These are phyloP conservation scores for Rhodotorula sp. DNA, from an alignment of 1,284 basidiomycete genomes.

Conservation along the genomic window DNA sequence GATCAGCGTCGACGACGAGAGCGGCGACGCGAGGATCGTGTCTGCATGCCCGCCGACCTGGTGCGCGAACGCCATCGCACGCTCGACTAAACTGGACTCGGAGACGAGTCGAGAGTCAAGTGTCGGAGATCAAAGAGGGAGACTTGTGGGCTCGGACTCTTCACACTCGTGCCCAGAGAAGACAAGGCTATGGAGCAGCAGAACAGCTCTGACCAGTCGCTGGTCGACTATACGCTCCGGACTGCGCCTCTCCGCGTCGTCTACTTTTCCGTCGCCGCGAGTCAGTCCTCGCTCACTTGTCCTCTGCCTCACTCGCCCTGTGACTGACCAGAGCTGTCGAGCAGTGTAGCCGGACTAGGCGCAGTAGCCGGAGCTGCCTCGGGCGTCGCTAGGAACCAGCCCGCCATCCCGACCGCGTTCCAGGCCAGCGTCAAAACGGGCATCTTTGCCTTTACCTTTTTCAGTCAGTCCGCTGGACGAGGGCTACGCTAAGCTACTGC, in stretches of 20 bases:
- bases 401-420: constrained; percentile 40
- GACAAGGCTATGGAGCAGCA: not conserved
- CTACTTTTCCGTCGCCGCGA: constrained; percentile 18
- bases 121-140: not conserved
- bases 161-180: not conserved
- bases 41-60: constrained; percentile 89
- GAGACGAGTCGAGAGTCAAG: too few relatives aligned
- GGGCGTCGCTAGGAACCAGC: constrained; percentile 27
- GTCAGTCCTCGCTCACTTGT: constrained; percentile 2
- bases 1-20: constrained; percentile 68
- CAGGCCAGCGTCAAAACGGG: constrained; percentile 27
- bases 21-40: constrained; percentile 53
- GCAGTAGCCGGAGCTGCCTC: constrained; percentile 28
- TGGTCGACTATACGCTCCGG: constrained; percentile 32
- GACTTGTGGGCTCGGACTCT: not conserved
- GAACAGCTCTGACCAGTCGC: not conserved
- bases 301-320: not conserved
- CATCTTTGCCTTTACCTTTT: constrained; percentile 41
- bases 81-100: too few relatives aligned
- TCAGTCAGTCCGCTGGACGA: constrained; percentile 24
- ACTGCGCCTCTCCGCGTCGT: constrained; percentile 34
- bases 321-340: not conserved
- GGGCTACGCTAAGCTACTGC: not conserved
- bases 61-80: constrained; percentile 50
- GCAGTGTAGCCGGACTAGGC: constrained; percentile 24